phyloP scores from a whole-genome alignment of 345 rosid genomes.

The Trapa incisa region DNA sequence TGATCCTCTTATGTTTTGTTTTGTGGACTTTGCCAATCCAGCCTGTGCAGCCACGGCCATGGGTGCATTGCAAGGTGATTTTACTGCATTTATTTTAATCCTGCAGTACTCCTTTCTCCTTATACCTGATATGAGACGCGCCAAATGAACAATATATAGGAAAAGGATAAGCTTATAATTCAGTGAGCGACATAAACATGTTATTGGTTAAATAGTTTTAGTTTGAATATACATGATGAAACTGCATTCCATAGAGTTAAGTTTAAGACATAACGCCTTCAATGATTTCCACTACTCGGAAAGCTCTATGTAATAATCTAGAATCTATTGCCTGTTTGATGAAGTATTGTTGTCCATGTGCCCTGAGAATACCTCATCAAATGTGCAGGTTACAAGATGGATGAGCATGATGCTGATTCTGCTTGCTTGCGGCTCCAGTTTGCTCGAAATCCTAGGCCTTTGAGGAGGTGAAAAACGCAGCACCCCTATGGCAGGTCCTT shows the following conservation, averaged over 20 bases:
- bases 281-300: background rate
- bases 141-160: conserved; percentile 2
- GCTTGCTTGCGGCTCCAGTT: conserved; percentile 58
- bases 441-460: conserved; percentile 59
- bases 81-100: background rate
- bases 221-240: background rate
- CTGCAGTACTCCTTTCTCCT: background rate
- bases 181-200: background rate
- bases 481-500: background rate
- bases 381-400: conserved; percentile 61
- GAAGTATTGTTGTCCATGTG: background rate
- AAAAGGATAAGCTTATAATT: background rate
- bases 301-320: background rate
- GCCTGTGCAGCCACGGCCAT: conserved; percentile 90
- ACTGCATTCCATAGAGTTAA: background rate
- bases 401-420: conserved; percentile 58
- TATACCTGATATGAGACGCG: background rate
- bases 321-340: background rate
- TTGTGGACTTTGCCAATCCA: conserved; percentile 71
- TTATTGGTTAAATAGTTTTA: background rate
- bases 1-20: conserved; percentile 72
- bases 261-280: background rate
- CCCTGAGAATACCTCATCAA: background rate
- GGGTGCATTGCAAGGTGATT: conserved; percentile 79
- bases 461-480: conserved; percentile 39